phyloP scores from a whole-genome alignment of 768 basidiomycete species.

The Mycena rebaudengoi region DNA sequence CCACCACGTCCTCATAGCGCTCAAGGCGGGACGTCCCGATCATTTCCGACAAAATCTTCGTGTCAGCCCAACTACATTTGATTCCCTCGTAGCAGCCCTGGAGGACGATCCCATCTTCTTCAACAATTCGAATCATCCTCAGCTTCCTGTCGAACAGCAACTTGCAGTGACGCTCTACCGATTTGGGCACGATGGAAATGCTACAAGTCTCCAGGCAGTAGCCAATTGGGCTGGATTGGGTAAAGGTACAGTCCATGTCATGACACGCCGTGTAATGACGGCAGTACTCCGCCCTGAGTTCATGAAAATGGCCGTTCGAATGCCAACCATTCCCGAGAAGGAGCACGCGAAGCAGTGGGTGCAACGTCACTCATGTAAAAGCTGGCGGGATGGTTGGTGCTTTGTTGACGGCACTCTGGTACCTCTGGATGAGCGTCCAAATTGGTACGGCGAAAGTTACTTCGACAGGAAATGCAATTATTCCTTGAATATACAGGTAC shows the following conservation, averaged over 20 bases:
- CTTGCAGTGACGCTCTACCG: constrained; percentile 48
- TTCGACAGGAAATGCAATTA: constrained; percentile 50
- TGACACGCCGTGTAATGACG: constrained; percentile 27
- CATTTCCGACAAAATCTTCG: constrained; percentile 41
- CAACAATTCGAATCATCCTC: constrained; percentile 34
- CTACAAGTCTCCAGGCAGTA: constrained; percentile 38
- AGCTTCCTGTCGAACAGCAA: constrained; percentile 39
- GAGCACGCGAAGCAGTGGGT: constrained; percentile 49
- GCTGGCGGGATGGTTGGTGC: constrained; percentile 47
- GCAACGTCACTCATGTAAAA: constrained; percentile 36
- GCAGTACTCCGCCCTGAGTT: constrained; percentile 37
- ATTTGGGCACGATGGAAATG: constrained; percentile 51
- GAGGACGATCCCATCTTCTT: constrained; percentile 32
- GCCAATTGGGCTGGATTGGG: constrained; percentile 47
- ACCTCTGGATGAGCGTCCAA: constrained; percentile 39
- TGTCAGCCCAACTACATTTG: constrained; percentile 42
- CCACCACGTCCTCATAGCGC: constrained; percentile 21
- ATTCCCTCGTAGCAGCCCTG: constrained; percentile 34
- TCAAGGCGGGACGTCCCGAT: constrained; percentile 32
- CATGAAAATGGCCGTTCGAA: constrained; percentile 32
- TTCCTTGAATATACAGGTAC: constrained; percentile 45
- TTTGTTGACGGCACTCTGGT: constrained; percentile 51
- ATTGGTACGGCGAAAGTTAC: constrained; percentile 43
- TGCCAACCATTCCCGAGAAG: constrained; percentile 42
- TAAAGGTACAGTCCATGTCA: constrained; percentile 37